Evolutionary conservation across 257 asterid species (phyloP), one percentile per base, ranked within the genome.

Genomic region (Solanum boliviense): DNA sequence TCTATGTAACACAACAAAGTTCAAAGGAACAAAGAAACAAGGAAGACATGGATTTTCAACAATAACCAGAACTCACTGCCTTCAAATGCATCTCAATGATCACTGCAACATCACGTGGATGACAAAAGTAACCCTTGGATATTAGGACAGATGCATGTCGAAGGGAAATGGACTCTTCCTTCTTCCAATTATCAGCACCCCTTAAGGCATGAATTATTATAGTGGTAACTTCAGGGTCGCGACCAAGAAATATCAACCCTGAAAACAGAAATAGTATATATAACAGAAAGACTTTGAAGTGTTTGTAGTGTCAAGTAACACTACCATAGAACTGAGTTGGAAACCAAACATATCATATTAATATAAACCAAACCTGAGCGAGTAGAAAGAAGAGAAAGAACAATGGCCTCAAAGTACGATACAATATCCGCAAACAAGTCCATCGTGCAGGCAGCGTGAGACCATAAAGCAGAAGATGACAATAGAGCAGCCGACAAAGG

Each of bases 401-500:
- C 86, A 70, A 95, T 94, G 87, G 94, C 95, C 93, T 94, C 96
- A 88, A 97, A 91, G 85, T 92, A 92, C 13, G 94, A 94, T 48
- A 94, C 95, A 75, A 94, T 89, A 83, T 94, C 99, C 93, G 90
- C 87, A 56, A 92, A 94, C 88, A 91, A 86, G 90, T 95, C 98
- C 87, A 92, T 35, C 36, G 91, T 88, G 88, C 85, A 91, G 90
- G 98, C 95, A 44, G 92, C 88, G 88, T 91, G 97, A 91, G 95
- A 87, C 85, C 95, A 95, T 89, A 96, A 90, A 88, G 90, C 83
- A 90, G 95, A 90, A 90, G 95, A 95, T 32, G 99, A 97, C 87
- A 97, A 93, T 92, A 97, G 91, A 36, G 99, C 98, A 87, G 96
- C 98, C 88, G 99, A 93, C 92, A 97, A 93, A 83, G 99, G 97